Conservation (phyloP, 805 yeast genomes). For the Hanseniaspora osmophila region DNA sequence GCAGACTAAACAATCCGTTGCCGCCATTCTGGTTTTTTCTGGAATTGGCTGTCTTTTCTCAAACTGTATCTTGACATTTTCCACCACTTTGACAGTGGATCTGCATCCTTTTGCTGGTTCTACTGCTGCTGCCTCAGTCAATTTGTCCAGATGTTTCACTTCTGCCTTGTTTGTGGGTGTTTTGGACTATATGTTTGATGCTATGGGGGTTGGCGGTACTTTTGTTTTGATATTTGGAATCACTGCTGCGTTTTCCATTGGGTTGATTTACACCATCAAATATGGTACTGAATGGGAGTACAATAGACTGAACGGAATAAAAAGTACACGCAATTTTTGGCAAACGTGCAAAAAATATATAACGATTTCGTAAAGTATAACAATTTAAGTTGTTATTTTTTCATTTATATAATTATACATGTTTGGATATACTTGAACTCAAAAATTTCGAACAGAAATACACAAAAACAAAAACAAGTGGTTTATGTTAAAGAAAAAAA, state of each 20-base stretch:
- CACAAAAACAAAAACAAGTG: too few relatives aligned
- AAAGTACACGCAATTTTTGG: neutral
- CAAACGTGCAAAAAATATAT: neutral
- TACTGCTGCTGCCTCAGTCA: slow-evolving; percentile 59
- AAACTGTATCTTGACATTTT: slow-evolving; percentile 41
- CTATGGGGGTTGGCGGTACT: slow-evolving; percentile 60
- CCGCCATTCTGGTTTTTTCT: slow-evolving; percentile 44
- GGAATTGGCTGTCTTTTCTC: slow-evolving; percentile 44
- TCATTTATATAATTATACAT: neutral
- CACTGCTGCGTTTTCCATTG: neutral
- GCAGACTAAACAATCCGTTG: slow-evolving; percentile 30
- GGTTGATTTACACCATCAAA: neutral
- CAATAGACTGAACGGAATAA: neutral
- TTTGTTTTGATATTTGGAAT: slow-evolving; percentile 19
- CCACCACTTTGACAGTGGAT: slow-evolving; percentile 63
- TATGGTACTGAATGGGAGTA: neutral
- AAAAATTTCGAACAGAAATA: too few relatives aligned
- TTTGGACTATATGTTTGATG: slow-evolving; percentile 40
- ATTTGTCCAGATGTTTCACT: slow-evolving; percentile 56
- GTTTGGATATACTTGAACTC: too few relatives aligned
- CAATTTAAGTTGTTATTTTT: neutral
- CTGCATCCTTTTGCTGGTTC: slow-evolving; percentile 57
- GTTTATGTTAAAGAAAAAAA: too few relatives aligned
- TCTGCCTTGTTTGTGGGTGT: slow-evolving; percentile 63
- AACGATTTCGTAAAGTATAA: neutral